Evolutionary conservation across 129 eudicot species (phyloP), one percentile per base, ranked within the genome.

Genomic region (Ambrosia artemisiifolia): DNA sequence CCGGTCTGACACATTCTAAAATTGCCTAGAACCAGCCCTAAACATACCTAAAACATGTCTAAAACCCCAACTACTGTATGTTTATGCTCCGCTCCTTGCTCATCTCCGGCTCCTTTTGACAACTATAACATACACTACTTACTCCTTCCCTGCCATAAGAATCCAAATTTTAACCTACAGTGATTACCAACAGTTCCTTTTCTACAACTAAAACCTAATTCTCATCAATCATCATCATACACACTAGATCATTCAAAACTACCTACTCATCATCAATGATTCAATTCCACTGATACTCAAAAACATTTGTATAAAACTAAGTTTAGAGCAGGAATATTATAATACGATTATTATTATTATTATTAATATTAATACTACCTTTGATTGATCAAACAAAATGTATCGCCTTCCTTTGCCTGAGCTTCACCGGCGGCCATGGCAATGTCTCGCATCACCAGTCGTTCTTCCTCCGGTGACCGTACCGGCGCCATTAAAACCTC

Each of bases 391-490:
- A 86, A 66, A 75, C 86, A 88, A 62, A 84, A 88, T n/a, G 79
- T 81, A 67, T 91, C 92, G 75, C 92, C 96, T 72, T 81, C 88
- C 76, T 86, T 84, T 30, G 88, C 80, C 11, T 78, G 88, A 78
- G 93, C 75, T 81, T 86, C 97, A 63, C 88, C 77, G 67, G 88
- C 71, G 65, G 93, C 85, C 72, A 81, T 62, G 2, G 96, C 67
- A 73, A 88, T 86, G 82, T 91, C 97, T 71, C 91, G 62, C 60
- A 91, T 83, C 43, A 78, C 75, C 67, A 71, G 80, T 53, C 84
- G 80, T 74, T 92, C 96, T 71, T 86, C 91, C 81, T 88, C 97
- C 83, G 97, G 95, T 78, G 92, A 77, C 69, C 75, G 75, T 76
- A 64, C 79, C 84, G 78, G 78, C 34, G 76, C 68, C 76, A 69